Conservation (phyloP, 441 rosid species). For the Breynia disticha region DNA sequence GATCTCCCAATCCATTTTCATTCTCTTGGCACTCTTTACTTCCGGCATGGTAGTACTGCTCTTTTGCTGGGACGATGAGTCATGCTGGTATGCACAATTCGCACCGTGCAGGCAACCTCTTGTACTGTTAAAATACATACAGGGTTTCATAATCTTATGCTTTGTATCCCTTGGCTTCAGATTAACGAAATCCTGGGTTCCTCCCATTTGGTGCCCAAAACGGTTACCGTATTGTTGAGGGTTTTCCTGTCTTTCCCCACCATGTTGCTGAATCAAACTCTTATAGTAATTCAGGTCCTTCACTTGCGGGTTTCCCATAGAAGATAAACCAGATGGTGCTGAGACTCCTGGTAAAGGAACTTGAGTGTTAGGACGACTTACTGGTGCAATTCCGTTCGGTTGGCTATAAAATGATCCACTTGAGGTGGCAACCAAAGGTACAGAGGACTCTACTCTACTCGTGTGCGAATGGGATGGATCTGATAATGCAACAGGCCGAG, state of each 20-base stretch:
- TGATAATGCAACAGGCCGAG: constrained; percentile 12
- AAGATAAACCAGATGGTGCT: constrained; percentile 24
- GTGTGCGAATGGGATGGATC: constrained; percentile 32
- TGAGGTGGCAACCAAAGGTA: constrained; percentile 23
- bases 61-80: constrained; percentile 43
- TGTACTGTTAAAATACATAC: constrained; percentile 75
- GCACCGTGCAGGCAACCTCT: constrained; percentile 94
- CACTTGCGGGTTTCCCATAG: constrained; percentile 36
- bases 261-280: constrained; percentile 92
- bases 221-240: constrained; percentile 34
- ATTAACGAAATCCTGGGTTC: constrained; percentile 43
- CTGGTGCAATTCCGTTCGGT: constrained; percentile 31
- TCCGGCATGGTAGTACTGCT: constrained; percentile 38
- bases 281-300: constrained; percentile 76
- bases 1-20: constrained; percentile 87
- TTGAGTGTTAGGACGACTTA: constrained; percentile 18
- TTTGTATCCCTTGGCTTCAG: constrained; percentile 47
- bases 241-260: constrained; percentile 70
- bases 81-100: constrained; percentile 77
- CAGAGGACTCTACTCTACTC: constrained; percentile 30
- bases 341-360: constrained; percentile 28
- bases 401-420: constrained; percentile 44
- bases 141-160: constrained; percentile 79
- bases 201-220: constrained; percentile 32
- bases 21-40: constrained; percentile 52